phyloP scores from a whole-genome alignment of 2,329 filamentous ascomycete species.

The Blastomyces percursus region DNA sequence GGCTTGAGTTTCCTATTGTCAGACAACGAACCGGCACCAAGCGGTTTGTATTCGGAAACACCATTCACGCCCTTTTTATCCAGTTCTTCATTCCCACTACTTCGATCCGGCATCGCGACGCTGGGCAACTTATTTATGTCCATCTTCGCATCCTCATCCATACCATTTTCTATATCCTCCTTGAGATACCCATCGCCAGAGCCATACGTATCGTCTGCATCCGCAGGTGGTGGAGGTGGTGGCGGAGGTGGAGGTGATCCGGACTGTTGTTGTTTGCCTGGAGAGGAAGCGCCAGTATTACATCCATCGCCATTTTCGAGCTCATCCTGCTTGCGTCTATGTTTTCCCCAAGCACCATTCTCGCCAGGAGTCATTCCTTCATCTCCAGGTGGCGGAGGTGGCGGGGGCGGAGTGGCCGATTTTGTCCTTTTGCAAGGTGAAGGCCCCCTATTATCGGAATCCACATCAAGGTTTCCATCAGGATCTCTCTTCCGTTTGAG shows the following conservation, averaged over 20 bases:
- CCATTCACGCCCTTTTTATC: not conserved
- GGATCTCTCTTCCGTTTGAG: conserved; percentile 56
- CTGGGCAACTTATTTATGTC: not conserved
- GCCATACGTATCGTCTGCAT: conserved; percentile 17
- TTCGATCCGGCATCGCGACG: not conserved
- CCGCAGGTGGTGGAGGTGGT: conserved; percentile 22
- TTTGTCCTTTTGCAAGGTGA: conserved; percentile 49
- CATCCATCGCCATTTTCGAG: conserved; percentile 14
- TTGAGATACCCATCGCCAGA: conserved; percentile 9
- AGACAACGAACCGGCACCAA: not conserved
- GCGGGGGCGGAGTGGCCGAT: conserved; percentile 30
- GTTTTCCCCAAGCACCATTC: conserved; percentile 12
- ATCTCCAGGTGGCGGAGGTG: conserved; percentile 24
- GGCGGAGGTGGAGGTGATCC: conserved; percentile 20
- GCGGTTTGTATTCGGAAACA: not conserved
- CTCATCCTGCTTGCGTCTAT: conserved; percentile 16
- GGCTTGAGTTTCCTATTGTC: not conserved
- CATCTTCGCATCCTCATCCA: conserved; percentile 1
- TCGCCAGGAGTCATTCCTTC: conserved; percentile 7
- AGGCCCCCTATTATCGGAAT: conserved; percentile 32
- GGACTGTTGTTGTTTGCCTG: conserved; percentile 15
- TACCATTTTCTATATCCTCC: conserved; percentile 9
- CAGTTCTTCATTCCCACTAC: not conserved
- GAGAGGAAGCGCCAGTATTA: conserved; percentile 12
- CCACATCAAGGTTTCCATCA: conserved; percentile 26